A percentile compares a stretch with the other conserved stretches of the same genome.
Evolutionary conservation across 139 green algal genomes (phyloP).

Genomic region (Eudorina sp.): DNA sequence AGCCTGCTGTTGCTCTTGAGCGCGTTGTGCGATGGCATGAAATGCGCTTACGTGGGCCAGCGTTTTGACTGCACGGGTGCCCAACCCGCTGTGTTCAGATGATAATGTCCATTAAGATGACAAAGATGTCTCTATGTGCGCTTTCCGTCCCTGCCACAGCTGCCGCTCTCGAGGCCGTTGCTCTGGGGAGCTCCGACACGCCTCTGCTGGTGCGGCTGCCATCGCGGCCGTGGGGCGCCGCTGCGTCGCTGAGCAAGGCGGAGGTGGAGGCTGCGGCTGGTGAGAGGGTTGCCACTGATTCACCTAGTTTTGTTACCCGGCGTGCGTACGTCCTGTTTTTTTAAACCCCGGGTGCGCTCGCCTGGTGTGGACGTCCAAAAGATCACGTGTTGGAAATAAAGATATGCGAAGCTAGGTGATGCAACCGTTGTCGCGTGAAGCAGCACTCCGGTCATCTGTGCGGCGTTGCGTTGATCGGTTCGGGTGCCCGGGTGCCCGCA

Average conservation of each 20-base stretch:
- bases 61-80: background rate
- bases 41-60: background rate
- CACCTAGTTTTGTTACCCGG: background rate
- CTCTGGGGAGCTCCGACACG: conserved; percentile 5
- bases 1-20: background rate
- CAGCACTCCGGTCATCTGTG: too few species aligned
- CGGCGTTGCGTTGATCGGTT: too few species aligned
- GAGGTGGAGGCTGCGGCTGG: conserved; percentile 43
- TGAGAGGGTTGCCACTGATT: background rate
- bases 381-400: background rate
- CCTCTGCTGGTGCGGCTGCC: conserved; percentile 73
- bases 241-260: conserved; percentile 60
- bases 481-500: too few species aligned
- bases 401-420: background rate
- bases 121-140: too few species aligned
- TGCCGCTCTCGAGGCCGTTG: conserved; percentile 6
- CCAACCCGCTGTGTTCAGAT: too few species aligned
- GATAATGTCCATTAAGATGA: background rate
- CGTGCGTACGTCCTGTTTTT: background rate
- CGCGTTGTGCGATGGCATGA: background rate
- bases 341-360: background rate
- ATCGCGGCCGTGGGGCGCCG: conserved; percentile 73
- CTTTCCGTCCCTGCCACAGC: background rate
- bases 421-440: too few species aligned
- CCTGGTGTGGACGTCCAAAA: background rate